phyloP scores from a whole-genome alignment of 2,329 filamentous ascomycete genomes.

The Ceratocystis albifundus region DNA sequence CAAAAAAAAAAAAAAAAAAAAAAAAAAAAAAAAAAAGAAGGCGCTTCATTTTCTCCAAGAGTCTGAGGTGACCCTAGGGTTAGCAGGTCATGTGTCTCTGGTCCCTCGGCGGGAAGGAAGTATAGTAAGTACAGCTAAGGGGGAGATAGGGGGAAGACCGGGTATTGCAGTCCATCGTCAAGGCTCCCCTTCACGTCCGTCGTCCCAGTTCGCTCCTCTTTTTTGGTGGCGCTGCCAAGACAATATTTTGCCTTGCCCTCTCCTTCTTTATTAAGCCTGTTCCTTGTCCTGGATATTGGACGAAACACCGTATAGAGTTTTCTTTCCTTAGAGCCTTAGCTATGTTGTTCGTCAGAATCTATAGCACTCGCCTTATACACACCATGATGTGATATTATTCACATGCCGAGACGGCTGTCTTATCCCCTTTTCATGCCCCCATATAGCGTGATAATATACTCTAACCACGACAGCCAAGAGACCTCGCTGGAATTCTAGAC shows the following conservation, averaged over 20 bases:
- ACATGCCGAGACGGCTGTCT: neutral
- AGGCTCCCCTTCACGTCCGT: no score
- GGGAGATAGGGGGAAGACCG: no score
- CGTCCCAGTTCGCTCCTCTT: neutral
- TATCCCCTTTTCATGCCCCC: neutral
- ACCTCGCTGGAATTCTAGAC: neutral
- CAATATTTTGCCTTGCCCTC: neutral
- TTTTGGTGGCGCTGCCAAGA: neutral
- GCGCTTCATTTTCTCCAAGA: neutral
- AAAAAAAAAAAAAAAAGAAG: neutral
- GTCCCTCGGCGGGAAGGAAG: neutral
- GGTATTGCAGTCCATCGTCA: neutral
- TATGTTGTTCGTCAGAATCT: neutral
- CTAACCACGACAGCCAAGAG: neutral
- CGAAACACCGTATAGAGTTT: neutral
- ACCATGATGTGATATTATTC: neutral
- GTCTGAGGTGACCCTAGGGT: neutral
- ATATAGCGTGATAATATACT: neutral
- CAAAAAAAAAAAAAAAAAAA: neutral
- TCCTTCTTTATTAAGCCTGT: neutral
- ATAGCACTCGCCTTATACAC: neutral
- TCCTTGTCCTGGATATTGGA: constrained; percentile 4
- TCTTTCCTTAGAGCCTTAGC: neutral
- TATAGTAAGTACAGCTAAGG: neutral
- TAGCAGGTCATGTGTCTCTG: neutral